Conservation (phyloP, 208 protist genomes). For the Trypanosomatidae sp. region DNA sequence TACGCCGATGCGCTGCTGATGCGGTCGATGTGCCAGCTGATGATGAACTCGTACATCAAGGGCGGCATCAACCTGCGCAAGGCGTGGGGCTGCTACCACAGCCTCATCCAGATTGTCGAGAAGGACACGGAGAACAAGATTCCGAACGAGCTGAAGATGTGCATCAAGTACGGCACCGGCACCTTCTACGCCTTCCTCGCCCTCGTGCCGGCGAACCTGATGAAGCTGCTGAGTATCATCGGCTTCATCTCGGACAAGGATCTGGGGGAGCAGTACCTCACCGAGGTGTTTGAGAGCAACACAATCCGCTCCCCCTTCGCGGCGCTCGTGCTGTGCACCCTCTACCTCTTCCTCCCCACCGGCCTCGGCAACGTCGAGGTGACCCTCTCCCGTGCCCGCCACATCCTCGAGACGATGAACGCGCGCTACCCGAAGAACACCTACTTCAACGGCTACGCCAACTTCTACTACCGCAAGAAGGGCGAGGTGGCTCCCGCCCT, state of each 20-base stretch:
- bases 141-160: slow-evolving; percentile 82
- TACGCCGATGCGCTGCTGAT: slow-evolving; percentile 88
- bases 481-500: slow-evolving; percentile 76
- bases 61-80: slow-evolving; percentile 89
- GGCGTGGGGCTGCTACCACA: slow-evolving; percentile 85
- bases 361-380: slow-evolving; percentile 78
- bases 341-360: slow-evolving; percentile 91
- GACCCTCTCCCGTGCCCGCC: slow-evolving; percentile 77
- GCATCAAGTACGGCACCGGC: slow-evolving; percentile 88
- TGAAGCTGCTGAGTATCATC: slow-evolving; percentile 90
- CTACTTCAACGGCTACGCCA: slow-evolving; percentile 92
- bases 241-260: slow-evolving; percentile 91
- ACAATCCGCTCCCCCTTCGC: slow-evolving; percentile 87
- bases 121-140: slow-evolving; percentile 71
- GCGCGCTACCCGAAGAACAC: slow-evolving; percentile 84
- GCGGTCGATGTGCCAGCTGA: slow-evolving; percentile 81
- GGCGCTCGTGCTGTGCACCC: slow-evolving; percentile 79
- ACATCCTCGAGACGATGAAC: slow-evolving; percentile 82
- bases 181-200: slow-evolving; percentile 91
- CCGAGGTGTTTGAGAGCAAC: slow-evolving; percentile 86
- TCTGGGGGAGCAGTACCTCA: slow-evolving; percentile 87
- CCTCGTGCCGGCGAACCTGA: slow-evolving; percentile 83
- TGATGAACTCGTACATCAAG: slow-evolving; percentile 92
- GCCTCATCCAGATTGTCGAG: slow-evolving; percentile 65
- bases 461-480: slow-evolving; percentile 91